Base-by-base conservation (phyloP, 108 stramenopile genomes). In the Cylindrotheca fusiformis region DNA sequence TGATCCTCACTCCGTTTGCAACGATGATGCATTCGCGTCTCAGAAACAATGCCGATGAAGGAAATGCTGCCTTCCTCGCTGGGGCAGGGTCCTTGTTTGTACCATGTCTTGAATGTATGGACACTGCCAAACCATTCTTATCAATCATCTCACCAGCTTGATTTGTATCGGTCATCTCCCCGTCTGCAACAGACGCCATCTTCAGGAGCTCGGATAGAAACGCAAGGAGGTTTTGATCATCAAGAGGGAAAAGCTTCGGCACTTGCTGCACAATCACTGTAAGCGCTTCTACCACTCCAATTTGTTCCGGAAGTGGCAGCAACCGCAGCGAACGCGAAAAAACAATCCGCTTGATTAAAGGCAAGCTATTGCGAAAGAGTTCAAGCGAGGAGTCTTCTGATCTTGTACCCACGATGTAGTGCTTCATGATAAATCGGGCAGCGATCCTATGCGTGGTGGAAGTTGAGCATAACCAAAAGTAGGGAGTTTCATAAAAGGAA, bases 151-250 rank as follows among this genome's bases (percentile, higher is more conserved):
- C 67, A 25, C 77, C 83, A 21, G 60, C 48, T 17, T 84, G 75
- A 44, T 56, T 76, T 23, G 73, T 31, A 60, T 90, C 92, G 1
- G 74, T 68, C 79, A 93, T 88, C 64, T 90, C 92, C 17, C 91
- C 92, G 63, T 93, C 92, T 41, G 92, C 88, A 56, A 93, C 85
- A 17, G 88, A 90, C 1, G 79, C 67, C 87, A 90, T 87, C 59
- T 93, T 93, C 8, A 93, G 54, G 0, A 88, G 65, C 61, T 93
- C 92, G 2, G 88, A 86, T 10, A 90, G 58, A 48, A 93, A 88
- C 17, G 83, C 80, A 3, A 90, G 60, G 18, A 88, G 67, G 33
- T 88, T 85, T 26, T 82, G 75, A 58, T 93, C 88, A 14, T 73
- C 52, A 45, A 89, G 56, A 5, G 83, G 76, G 46, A 88, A 66